A percentile compares a stretch with the other conserved stretches of the same genome.
Evolutionary conservation across 2,329 filamentous ascomycete genomes (phyloP).

Genomic region (Fusarium sp.): DNA sequence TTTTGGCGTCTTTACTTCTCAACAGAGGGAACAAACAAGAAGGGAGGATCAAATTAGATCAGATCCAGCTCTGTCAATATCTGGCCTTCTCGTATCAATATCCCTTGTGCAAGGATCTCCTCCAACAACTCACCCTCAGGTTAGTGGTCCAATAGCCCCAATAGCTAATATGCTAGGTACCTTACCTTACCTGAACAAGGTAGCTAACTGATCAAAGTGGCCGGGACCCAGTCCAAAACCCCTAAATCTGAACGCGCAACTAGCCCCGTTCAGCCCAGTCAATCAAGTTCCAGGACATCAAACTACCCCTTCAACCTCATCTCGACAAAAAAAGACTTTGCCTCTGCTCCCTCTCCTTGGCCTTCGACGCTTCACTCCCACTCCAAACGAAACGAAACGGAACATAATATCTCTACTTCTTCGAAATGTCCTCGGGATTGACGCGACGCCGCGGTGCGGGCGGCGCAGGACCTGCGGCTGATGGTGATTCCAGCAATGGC

Average conservation of each 20-base stretch:
- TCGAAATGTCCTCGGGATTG: conserved; percentile 64
- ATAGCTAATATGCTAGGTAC: conserved; percentile 24
- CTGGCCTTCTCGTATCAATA: conserved; percentile 2
- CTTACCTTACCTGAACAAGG: conserved; percentile 3
- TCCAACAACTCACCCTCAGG: conserved; percentile 6
- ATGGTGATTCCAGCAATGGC: conserved; percentile 70
- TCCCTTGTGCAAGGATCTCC: conserved; percentile 22
- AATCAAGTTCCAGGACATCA: conserved; percentile 44
- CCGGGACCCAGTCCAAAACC: conserved; percentile 43
- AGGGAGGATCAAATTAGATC: conserved; percentile 9
- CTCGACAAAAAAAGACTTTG: conserved; percentile 40
- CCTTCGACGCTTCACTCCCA: conserved; percentile 23
- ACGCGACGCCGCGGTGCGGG: conserved; percentile 80
- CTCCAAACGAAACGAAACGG: conserved; percentile 3
- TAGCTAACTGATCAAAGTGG: too few species aligned
- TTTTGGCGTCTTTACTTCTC: conserved; percentile 6
- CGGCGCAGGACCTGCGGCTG: conserved; percentile 69
- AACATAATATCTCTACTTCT: conserved; percentile 15
- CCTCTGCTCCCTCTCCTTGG: conserved; percentile 21
- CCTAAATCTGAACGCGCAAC: conserved; percentile 50
- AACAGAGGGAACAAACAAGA: background rate
- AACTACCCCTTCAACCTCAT: conserved; percentile 48
- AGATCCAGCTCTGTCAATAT: conserved; percentile 10
- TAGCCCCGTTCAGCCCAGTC: conserved; percentile 49
- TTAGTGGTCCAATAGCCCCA: conserved; percentile 29